phyloP scores from a whole-genome alignment of 1,284 basidiomycete species.

The Ceratobasidium sp. region DNA sequence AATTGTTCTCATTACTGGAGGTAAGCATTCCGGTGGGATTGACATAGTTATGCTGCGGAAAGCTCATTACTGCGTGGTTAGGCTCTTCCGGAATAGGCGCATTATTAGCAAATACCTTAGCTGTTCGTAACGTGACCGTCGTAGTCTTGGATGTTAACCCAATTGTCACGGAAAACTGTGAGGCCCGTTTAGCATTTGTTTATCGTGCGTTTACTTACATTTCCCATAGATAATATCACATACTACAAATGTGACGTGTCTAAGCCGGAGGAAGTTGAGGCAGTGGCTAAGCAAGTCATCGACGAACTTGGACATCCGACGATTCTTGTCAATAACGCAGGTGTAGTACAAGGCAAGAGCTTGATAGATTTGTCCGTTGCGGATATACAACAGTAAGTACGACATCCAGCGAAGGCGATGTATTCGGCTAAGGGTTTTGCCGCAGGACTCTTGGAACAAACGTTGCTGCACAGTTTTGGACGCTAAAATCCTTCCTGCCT shows the following conservation, averaged over 20 bases:
- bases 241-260: slow-evolving; percentile 93
- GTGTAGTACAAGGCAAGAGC: slow-evolving; percentile 90
- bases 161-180: slow-evolving; percentile 79
- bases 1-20: slow-evolving; percentile 89
- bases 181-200: slow-evolving; percentile 48
- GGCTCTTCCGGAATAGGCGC: slow-evolving; percentile 91
- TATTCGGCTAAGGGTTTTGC: slow-evolving; percentile 19
- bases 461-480: slow-evolving; percentile 89
- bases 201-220: slow-evolving; percentile 15
- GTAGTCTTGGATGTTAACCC: slow-evolving; percentile 86
- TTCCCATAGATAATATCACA: slow-evolving; percentile 70
- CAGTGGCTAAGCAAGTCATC: slow-evolving; percentile 72
- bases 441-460: slow-evolving; percentile 90
- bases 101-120: slow-evolving; percentile 83
- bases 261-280: slow-evolving; percentile 81
- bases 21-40: slow-evolving; percentile 57
- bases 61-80: slow-evolving; percentile 50
- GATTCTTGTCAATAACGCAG: slow-evolving; percentile 94
- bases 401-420: background rate
- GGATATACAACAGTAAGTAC: slow-evolving; percentile 81
- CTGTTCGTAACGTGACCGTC: slow-evolving; percentile 81
- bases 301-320: slow-evolving; percentile 90
- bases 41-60: no score
- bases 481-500: slow-evolving; percentile 92
- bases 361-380: slow-evolving; percentile 79